Evolutionary conservation across 2,329 filamentous ascomycete genomes (phyloP), one percentile per base, ranked within the genome.

Genomic region (Aspergillus spinulosporus): DNA sequence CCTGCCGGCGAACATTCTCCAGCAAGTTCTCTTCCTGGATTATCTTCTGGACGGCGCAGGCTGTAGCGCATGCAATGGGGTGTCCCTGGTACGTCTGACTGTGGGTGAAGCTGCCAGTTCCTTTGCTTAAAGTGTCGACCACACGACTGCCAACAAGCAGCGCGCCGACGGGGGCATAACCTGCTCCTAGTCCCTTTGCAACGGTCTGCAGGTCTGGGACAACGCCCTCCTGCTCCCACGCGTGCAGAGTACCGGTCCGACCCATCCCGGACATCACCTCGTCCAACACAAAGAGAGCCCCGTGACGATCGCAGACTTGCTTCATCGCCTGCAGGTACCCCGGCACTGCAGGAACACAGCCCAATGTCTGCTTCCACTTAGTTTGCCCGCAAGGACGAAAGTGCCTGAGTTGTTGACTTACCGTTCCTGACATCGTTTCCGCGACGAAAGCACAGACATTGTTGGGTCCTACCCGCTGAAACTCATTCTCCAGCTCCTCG

Each of bases 41-140:
- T 52, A 83, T 81, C 36, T 70, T 70, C 59, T 83, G 79, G 7
- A 84, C 81, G 31, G 77, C 78, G 3, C 79, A 69, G 1, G 77
- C 82, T 2, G 76, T 79, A 4, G 78, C 77, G 61, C 81, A 84
- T 3, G 76, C 77, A 3, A 82, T 64, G 0, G 82, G 78, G 59
- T 81, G 79, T 4, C 78, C 79, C 64, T 84, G 82, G 57, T 84
- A 85, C 1, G 82, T 85, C 49, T 85, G 82, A 0, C 82, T 82
- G 62, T 84, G 82, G 28, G 72, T 71, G 65, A 84, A 84, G 2
- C 70, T 70, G 4, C 72, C 63, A 1, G 74, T 74, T 5, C 79
- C 77, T 7, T 72, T 64, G 7, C 71, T 65, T 28, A 84, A 65
- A 0, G 71, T 75, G n/a, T 80, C 71, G n/a, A 77, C 69, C 0